phyloP scores from a whole-genome alignment of 78 protist species.

The Mastigamoeba balamuthi region DNA sequence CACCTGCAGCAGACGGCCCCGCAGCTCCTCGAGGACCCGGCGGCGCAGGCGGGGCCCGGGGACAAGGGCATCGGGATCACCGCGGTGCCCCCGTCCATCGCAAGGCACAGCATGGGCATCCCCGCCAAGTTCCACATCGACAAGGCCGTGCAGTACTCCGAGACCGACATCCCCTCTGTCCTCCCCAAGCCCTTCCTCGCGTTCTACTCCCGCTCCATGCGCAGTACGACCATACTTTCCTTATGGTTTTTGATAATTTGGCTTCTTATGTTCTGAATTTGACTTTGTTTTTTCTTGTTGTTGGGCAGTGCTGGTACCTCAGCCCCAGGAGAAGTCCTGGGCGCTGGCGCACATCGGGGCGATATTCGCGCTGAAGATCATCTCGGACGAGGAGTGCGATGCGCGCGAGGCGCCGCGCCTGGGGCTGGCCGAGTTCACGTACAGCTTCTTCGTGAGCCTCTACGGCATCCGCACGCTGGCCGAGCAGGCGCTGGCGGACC shows the following conservation, averaged over 20 bases:
- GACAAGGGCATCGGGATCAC: no score
- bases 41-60: no score
- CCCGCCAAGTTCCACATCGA: no score
- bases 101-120: no score
- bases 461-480: neutral
- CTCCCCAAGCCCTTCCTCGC: no score
- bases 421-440: neutral
- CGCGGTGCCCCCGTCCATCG: no score
- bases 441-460: neutral
- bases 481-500: neutral
- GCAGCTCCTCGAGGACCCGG: neutral
- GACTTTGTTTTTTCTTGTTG: no score
- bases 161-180: no score
- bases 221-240: neutral
- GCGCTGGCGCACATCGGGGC: neutral
- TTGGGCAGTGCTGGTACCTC: neutral
- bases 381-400: neutral
- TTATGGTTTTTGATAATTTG: neutral
- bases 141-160: no score
- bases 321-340: neutral
- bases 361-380: neutral
- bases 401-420: neutral
- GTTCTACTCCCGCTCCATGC: neutral
- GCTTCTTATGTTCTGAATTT: neutral
- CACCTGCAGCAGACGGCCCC: neutral